Evolutionary conservation across 176 grass and related monocot species (phyloP).

Genomic region (Otatea glauca): DNA sequence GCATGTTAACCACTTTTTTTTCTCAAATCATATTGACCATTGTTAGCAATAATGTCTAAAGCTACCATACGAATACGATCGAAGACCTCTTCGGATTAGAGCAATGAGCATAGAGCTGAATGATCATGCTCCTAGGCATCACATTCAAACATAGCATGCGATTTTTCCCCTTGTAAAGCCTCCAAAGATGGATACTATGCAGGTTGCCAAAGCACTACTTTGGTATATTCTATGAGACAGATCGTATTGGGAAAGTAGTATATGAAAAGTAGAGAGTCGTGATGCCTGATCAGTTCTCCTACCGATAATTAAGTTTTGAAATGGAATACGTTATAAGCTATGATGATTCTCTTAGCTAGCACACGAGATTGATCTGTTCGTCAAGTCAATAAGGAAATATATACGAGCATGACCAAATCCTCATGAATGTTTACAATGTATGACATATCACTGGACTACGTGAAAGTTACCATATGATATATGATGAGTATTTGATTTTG

Average conservation of each 20-base stretch:
- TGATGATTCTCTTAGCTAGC: neutral
- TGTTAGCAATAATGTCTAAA: neutral
- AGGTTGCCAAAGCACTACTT: constrained; percentile 17
- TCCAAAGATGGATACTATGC: constrained; percentile 30
- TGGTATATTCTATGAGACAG: constrained; percentile 39
- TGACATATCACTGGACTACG: too few species aligned
- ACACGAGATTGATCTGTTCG: neutral
- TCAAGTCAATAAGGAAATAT: neutral
- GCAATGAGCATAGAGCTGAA: neutral
- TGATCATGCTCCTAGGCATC: neutral
- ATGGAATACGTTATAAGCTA: neutral
- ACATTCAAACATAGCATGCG: constrained; percentile 23
- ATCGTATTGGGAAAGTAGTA: constrained; percentile 12
- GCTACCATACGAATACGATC: neutral
- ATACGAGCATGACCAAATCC: too few species aligned
- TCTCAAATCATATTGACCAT: neutral
- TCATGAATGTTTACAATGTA: too few species aligned
- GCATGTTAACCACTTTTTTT: neutral
- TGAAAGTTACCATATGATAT: too few species aligned
- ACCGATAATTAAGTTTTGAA: neutral
- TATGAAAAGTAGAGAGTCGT: constrained; percentile 12
- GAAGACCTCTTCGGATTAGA: neutral
- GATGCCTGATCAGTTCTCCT: constrained; percentile 24
- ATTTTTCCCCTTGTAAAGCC: constrained; percentile 21
- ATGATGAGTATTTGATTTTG: too few species aligned